Evolutionary conservation across 2,329 filamentous ascomycete genomes (phyloP).

Genomic region (Claviceps cyperi): DNA sequence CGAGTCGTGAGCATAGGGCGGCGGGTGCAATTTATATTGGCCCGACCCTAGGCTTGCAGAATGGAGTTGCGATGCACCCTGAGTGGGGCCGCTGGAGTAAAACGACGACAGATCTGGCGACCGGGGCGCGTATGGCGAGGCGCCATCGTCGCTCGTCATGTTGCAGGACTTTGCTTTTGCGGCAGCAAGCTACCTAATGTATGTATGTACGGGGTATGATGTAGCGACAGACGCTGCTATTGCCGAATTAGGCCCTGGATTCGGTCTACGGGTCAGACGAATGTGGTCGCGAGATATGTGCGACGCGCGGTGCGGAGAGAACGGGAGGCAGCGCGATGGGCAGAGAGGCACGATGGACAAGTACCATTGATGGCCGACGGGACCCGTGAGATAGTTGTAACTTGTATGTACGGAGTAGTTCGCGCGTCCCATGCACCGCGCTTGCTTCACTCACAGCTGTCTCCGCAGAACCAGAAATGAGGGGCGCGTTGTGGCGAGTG

Average conservation of each 20-base stretch:
- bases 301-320: neutral
- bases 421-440: neutral
- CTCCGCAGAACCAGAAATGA: neutral
- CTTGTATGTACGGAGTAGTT: neutral
- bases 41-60: constrained; percentile 9
- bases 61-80: constrained; percentile 9
- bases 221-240: neutral
- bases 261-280: neutral
- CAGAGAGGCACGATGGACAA: neutral
- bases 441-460: neutral
- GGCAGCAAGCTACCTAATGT: neutral
- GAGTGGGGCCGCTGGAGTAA: constrained; percentile 25
- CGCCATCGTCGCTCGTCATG: constrained; percentile 32
- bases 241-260: neutral
- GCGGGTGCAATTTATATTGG: constrained; percentile 21
- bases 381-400: neutral
- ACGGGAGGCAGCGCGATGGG: neutral
- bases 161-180: constrained; percentile 3
- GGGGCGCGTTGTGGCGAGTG: neutral
- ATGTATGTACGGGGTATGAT: neutral
- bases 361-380: neutral
- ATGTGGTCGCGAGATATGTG: neutral
- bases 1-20: constrained; percentile 14
- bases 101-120: constrained; percentile 46
- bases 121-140: constrained; percentile 36